A percentile compares a stretch with the other conserved stretches of the same genome.
phyloP scores from a whole-genome alignment of 768 basidiomycete species.

The Boletus eberwhitei region DNA sequence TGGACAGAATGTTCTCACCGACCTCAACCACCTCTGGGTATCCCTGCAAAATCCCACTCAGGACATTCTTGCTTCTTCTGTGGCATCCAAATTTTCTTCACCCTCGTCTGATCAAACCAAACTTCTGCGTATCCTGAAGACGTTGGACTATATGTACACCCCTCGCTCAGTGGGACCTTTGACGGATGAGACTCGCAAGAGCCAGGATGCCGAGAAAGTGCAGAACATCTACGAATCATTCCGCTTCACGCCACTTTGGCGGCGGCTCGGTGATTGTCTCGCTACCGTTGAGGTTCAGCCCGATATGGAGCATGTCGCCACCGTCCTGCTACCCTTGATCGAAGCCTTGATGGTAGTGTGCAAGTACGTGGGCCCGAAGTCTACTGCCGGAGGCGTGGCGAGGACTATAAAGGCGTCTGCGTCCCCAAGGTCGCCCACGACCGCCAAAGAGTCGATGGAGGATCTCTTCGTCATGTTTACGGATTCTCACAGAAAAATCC shows the following conservation, averaged over 20 bases:
- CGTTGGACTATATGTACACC: slow-evolving; percentile 95
- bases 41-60: slow-evolving; percentile 56
- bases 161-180: slow-evolving; percentile 47
- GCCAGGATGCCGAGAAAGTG: slow-evolving; percentile 73
- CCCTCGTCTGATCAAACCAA: slow-evolving; percentile 97
- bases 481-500: slow-evolving; percentile 86
- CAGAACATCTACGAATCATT: slow-evolving; percentile 89
- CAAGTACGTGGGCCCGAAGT: slow-evolving; percentile 83
- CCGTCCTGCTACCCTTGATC: slow-evolving; percentile 89
- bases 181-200: slow-evolving; percentile 35
- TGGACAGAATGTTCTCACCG: slow-evolving; percentile 67
- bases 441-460: slow-evolving; percentile 75
- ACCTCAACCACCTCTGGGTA: slow-evolving; percentile 72
- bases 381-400: slow-evolving; percentile 39
- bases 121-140: slow-evolving; percentile 90
- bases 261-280: slow-evolving; percentile 84
- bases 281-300: slow-evolving; percentile 75
- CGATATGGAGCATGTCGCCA: slow-evolving; percentile 84
- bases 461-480: slow-evolving; percentile 93
- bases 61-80: slow-evolving; percentile 58
- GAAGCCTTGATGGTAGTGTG: slow-evolving; percentile 98
- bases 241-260: slow-evolving; percentile 87
- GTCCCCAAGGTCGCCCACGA: slow-evolving; percentile 67
- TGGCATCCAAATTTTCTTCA: slow-evolving; percentile 88
- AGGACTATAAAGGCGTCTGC: slow-evolving; percentile 60